Percentiles rank a stretch among this genome's conserved stretches.
phyloP scores from a whole-genome alignment of 164 flowering plant genomes.

The Magnolia changhungtana region DNA sequence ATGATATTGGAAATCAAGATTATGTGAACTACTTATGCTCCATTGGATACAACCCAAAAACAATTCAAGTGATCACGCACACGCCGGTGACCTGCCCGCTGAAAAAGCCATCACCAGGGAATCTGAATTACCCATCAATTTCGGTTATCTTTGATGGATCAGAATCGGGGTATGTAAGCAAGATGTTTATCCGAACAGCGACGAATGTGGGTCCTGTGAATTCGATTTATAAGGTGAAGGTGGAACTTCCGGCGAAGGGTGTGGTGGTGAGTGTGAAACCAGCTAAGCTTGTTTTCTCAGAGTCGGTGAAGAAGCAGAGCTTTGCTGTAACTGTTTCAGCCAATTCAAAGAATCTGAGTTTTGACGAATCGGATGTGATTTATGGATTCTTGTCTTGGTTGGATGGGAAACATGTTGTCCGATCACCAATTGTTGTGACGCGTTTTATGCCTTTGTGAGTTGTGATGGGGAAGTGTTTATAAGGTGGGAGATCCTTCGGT shows the following conservation, averaged over 20 bases:
- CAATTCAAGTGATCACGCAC: conserved; percentile 64
- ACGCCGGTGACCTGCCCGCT: conserved; percentile 44
- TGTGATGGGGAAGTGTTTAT: not conserved
- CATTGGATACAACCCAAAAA: conserved; percentile 51
- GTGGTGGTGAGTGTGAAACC: conserved; percentile 70
- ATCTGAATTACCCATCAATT: conserved; percentile 78
- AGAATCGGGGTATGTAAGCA: conserved; percentile 29
- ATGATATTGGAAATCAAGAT: conserved; percentile 48
- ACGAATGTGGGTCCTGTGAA: conserved; percentile 66
- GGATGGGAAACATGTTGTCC: conserved; percentile 76
- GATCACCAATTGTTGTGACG: conserved; percentile 76
- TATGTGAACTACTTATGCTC: conserved; percentile 64
- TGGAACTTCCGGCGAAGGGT: conserved; percentile 48
- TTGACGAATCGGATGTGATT: conserved; percentile 60
- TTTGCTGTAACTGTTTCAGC: conserved; percentile 53
- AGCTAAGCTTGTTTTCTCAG: conserved; percentile 42
- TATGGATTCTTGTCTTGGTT: conserved; percentile 76
- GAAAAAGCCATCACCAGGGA: conserved; percentile 46
- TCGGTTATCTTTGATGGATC: conserved; percentile 44
- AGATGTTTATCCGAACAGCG: conserved; percentile 54
- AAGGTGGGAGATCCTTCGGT: not conserved
- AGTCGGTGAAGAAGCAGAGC: conserved; percentile 44
- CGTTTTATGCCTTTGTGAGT: conserved; percentile 47
- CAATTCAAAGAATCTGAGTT: conserved; percentile 35
- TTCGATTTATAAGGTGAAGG: conserved; percentile 45